Evolutionary conservation across 2,329 filamentous ascomycete genomes (phyloP).

Genomic region (Hypoxylon sp.): DNA sequence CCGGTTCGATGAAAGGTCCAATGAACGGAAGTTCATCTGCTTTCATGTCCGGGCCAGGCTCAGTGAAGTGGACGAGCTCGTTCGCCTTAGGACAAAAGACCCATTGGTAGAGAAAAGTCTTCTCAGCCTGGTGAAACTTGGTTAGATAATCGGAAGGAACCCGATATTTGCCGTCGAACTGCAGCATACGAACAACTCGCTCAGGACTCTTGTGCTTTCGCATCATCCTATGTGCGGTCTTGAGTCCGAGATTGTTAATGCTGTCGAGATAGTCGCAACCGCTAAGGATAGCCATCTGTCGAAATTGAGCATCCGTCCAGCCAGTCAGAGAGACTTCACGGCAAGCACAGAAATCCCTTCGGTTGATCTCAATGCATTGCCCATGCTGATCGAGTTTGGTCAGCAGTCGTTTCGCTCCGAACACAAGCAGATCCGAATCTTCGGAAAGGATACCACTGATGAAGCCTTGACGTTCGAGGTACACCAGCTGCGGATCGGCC

Average conservation of each 20-base stretch:
- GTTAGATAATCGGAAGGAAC: constrained; percentile 86
- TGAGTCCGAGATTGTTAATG: constrained; percentile 87
- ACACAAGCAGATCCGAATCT: constrained; percentile 95
- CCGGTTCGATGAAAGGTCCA: constrained; percentile 76
- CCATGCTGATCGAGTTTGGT: constrained; percentile 97
- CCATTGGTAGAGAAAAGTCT: constrained; percentile 94
- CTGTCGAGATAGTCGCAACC: constrained; percentile 95
- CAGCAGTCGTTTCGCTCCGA: constrained; percentile 88
- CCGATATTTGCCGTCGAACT: constrained; percentile 87
- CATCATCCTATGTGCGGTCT: constrained; percentile 91
- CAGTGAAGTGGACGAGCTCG: constrained; percentile 80
- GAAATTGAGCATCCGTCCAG: constrained; percentile 92
- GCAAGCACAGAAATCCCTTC: constrained; percentile 88
- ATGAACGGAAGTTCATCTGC: constrained; percentile 83
- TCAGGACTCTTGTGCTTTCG: constrained; percentile 92
- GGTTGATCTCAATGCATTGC: constrained; percentile 91
- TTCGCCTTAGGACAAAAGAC: constrained; percentile 85
- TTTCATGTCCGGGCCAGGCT: constrained; percentile 71
- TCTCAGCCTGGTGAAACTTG: constrained; percentile 85
- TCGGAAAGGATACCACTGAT: constrained; percentile 93
- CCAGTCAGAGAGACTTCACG: constrained; percentile 89
- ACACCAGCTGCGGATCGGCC: constrained; percentile 96
- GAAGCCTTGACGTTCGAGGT: constrained; percentile 86
- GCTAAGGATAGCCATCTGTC: constrained; percentile 95
- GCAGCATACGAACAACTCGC: constrained; percentile 81